These are phyloP conservation scores for Keqinozyma sinolaborantium DNA, from an alignment of 1,139 yeast species.

Conservation along the genomic window DNA sequence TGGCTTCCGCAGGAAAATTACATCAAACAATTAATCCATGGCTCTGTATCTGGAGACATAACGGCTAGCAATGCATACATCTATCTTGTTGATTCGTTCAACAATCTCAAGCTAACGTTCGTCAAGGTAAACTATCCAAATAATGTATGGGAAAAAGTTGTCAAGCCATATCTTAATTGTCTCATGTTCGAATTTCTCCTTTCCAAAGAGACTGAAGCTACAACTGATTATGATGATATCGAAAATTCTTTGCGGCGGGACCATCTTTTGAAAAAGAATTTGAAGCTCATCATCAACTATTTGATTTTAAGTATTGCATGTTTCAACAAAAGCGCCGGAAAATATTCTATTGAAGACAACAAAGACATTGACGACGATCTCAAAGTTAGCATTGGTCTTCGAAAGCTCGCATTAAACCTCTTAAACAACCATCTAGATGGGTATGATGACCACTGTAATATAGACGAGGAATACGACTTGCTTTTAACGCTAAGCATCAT, in stretches of 20 bases:
- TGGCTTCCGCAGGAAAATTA: slow-evolving; percentile 30
- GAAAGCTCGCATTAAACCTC: slow-evolving; percentile 35
- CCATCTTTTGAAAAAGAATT: slow-evolving; percentile 12
- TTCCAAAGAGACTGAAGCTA: slow-evolving; percentile 4
- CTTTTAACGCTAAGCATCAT: slow-evolving; percentile 27
- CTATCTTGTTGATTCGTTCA: slow-evolving; percentile 15
- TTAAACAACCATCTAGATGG: slow-evolving; percentile 43
- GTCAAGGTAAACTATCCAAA: slow-evolving; percentile 16
- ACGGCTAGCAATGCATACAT: slow-evolving; percentile 17
- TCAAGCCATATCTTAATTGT: slow-evolving; percentile 28
- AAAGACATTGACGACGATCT: slow-evolving; percentile 23
- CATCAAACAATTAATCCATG: slow-evolving; percentile 14
- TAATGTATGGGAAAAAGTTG: slow-evolving; percentile 27
- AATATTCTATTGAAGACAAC: slow-evolving; percentile 7
- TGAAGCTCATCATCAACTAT: slow-evolving; percentile 24
- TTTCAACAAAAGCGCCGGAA: slow-evolving; percentile 16
- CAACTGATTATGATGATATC: slow-evolving; percentile 7
- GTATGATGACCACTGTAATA: slow-evolving; percentile 29
- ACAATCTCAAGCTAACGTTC: slow-evolving; percentile 17
- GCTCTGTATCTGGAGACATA: slow-evolving; percentile 8
- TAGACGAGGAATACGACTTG: slow-evolving; percentile 19
- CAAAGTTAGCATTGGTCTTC: slow-evolving; percentile 28
- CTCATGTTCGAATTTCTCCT: slow-evolving; percentile 28
- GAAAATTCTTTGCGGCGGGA: slow-evolving; percentile 5
- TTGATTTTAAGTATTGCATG: slow-evolving; percentile 25